A percentile compares a stretch with the other conserved stretches of the same genome.
phyloP scores from a whole-genome alignment of 2,329 filamentous ascomycete genomes.

The Penicillium crustosum region DNA sequence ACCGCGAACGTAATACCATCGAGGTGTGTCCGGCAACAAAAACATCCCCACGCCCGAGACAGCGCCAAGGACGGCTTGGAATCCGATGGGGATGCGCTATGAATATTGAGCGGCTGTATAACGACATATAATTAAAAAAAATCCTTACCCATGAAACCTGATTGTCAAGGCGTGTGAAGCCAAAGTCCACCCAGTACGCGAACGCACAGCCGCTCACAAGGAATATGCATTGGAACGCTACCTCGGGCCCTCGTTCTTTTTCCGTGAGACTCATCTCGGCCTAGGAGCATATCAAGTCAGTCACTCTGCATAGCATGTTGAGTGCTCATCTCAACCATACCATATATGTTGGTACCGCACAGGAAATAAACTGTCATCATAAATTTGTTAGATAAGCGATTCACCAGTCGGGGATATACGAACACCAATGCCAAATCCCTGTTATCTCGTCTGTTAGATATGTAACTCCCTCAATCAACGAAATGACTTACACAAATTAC shows the following conservation, averaged over 20 bases:
- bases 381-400: neutral
- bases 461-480: neutral
- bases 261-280: conserved; percentile 15
- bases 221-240: conserved; percentile 21
- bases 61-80: neutral
- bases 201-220: conserved; percentile 20
- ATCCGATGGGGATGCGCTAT: neutral
- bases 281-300: conserved; percentile 25
- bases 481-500: neutral
- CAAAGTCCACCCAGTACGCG: conserved; percentile 19
- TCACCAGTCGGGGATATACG: neutral
- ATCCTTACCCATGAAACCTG: conserved; percentile 29
- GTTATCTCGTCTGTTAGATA: neutral
- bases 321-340: neutral
- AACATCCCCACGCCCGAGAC: neutral
- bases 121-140: no score
- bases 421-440: conserved; percentile 1
- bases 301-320: neutral
- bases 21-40: neutral
- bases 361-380: neutral
- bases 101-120: neutral
- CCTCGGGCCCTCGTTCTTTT: conserved; percentile 28
- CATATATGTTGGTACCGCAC: neutral
- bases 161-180: conserved; percentile 18
- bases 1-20: neutral